Evolutionary conservation across 1,139 yeast species (phyloP).

Genomic region (Lodderomyces orthopsilosis): DNA sequence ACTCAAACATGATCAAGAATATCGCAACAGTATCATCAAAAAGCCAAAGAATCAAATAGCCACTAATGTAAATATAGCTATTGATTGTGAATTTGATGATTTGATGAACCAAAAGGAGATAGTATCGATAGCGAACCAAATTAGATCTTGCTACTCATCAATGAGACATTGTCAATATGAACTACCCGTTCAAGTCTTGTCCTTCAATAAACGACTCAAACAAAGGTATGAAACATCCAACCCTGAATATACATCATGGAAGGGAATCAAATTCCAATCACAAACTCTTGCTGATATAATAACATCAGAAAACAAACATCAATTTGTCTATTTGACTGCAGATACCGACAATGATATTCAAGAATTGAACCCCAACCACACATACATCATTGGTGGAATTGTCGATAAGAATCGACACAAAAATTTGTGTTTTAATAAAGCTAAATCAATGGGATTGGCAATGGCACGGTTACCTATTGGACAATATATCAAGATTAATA

Average conservation of each 20-base stretch:
- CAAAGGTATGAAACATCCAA: constrained; percentile 66
- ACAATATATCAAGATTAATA: constrained; percentile 76
- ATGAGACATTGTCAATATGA: constrained; percentile 61
- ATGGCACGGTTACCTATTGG: constrained; percentile 87
- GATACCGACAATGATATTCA: constrained; percentile 72
- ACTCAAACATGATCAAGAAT: constrained; percentile 15
- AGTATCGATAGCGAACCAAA: constrained; percentile 73
- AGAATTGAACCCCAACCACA: constrained; percentile 62
- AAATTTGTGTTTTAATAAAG: constrained; percentile 76
- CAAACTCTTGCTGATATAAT: constrained; percentile 41
- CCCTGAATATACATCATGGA: constrained; percentile 65
- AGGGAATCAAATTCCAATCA: constrained; percentile 51
- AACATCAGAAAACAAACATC: constrained; percentile 31
- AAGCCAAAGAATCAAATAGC: constrained; percentile 40
- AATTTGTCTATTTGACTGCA: constrained; percentile 73
- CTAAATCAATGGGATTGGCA: constrained; percentile 63
- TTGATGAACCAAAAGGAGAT: constrained; percentile 81
- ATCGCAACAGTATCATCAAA: constrained; percentile 26
- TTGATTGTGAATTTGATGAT: constrained; percentile 91
- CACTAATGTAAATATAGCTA: constrained; percentile 52
- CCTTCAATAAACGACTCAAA: constrained; percentile 65
- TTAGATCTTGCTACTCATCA: constrained; percentile 78
- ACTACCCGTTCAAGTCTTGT: constrained; percentile 60
- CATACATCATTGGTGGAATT: constrained; percentile 91
- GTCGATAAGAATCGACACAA: constrained; percentile 95